These are phyloP conservation scores for Nelumbo lutea DNA, from an alignment of 164 flowering plant species.

Conservation along the genomic window DNA sequence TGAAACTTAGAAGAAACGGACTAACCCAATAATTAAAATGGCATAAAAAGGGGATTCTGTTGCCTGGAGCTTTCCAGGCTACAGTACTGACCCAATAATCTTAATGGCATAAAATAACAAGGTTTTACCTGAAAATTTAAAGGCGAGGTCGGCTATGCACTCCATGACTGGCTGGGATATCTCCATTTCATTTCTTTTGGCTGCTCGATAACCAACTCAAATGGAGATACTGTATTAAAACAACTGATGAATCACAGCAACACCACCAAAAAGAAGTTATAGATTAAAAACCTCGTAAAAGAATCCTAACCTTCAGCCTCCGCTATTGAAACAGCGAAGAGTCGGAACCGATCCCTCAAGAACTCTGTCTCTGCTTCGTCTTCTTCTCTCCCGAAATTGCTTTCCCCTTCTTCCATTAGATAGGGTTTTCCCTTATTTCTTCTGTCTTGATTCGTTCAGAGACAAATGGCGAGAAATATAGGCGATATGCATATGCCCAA, in stretches of 20 bases:
- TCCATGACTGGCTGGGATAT: conserved; percentile 58
- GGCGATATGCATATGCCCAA: not conserved
- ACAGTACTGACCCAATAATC: not conserved
- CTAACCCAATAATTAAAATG: too few species aligned
- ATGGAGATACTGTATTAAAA: too few species aligned
- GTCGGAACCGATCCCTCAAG: conserved; percentile 69
- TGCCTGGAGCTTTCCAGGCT: too few species aligned
- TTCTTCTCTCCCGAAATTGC: conserved; percentile 34
- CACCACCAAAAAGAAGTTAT: not conserved
- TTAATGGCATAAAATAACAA: not conserved
- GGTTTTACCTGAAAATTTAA: conserved; percentile 61
- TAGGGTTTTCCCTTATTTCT: not conserved
- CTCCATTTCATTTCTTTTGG: conserved; percentile 56
- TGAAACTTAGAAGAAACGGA: too few species aligned
- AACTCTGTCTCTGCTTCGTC: conserved; percentile 44
- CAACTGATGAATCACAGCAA: not conserved
- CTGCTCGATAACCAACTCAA: conserved; percentile 25
- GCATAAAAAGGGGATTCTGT: too few species aligned
- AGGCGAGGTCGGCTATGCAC: conserved; percentile 73
- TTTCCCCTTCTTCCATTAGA: conserved; percentile 15
- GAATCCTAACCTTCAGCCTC: conserved; percentile 55
- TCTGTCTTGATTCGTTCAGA: not conserved
- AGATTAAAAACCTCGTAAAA: not conserved
- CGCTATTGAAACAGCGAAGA: conserved; percentile 62
- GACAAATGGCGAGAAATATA: not conserved